Evolutionary conservation across 2,329 filamentous ascomycete species (phyloP).

Genomic region (Colletotrichum camelliae): DNA sequence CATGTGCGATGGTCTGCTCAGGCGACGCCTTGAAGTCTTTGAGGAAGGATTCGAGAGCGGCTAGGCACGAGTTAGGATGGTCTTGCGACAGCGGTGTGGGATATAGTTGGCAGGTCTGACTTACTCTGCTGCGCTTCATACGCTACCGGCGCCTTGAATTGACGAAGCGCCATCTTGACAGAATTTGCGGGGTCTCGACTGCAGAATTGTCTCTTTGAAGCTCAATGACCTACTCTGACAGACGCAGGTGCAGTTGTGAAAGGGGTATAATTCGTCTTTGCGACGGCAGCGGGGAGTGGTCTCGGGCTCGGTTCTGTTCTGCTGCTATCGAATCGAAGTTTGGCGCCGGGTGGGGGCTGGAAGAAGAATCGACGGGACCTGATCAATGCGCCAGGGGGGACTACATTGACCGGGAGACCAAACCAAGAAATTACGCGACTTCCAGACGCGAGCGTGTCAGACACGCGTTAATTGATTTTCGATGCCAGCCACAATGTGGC

Average conservation of each 20-base stretch:
- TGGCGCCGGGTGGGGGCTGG: constrained; percentile 27
- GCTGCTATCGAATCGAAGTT: constrained; percentile 12
- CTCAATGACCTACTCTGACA: background rate
- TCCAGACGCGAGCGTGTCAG: constrained; percentile 22
- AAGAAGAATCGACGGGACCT: constrained; percentile 20
- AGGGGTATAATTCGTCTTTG: background rate
- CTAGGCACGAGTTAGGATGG: constrained; percentile 49
- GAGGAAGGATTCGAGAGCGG: constrained; percentile 87
- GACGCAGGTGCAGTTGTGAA: background rate
- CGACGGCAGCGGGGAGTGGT: constrained; percentile 1
- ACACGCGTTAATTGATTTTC: constrained; percentile 17
- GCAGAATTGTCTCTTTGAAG: background rate
- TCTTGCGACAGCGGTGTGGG: constrained; percentile 3
- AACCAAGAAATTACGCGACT: constrained; percentile 16
- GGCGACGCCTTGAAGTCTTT: constrained; percentile 83
- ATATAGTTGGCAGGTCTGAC: constrained; percentile 30
- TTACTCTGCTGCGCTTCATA: constrained; percentile 86
- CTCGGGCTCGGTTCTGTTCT: constrained; percentile 1
- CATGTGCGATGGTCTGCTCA: constrained; percentile 75
- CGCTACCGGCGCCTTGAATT: constrained; percentile 79
- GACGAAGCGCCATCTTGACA: constrained; percentile 80
- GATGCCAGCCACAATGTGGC: background rate
- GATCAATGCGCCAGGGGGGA: constrained; percentile 24
- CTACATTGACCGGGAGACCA: constrained; percentile 24
- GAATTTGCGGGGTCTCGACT: background rate